Percentiles rank a stretch among this genome's conserved stretches.
Evolutionary conservation across 2,329 filamentous ascomycete genomes (phyloP).

Genomic region (Grosmannia penicillata): DNA sequence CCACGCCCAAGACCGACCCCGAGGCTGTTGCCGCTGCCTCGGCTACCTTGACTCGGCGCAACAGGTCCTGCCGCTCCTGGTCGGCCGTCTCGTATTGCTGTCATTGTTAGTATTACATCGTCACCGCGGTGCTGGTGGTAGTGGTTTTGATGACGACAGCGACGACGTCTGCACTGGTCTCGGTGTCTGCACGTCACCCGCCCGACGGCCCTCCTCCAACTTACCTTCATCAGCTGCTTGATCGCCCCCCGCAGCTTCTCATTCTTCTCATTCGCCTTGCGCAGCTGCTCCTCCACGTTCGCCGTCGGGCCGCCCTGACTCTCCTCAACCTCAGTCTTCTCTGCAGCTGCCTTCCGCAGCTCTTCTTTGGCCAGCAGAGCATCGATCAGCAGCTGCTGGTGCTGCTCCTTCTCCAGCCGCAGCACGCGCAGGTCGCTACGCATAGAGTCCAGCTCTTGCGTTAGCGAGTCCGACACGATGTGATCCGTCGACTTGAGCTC

Average conservation of each 20-base stretch:
- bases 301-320: slow-evolving; percentile 1
- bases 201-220: slow-evolving; percentile 14
- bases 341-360: slow-evolving; percentile 31
- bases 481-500: slow-evolving; percentile 45
- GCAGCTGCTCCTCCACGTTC: slow-evolving; percentile 18
- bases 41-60: slow-evolving; percentile 37
- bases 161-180: not conserved
- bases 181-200: not conserved
- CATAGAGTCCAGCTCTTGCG: slow-evolving; percentile 40
- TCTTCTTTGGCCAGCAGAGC: slow-evolving; percentile 46
- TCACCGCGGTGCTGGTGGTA: too few relatives aligned
- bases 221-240: slow-evolving; percentile 44
- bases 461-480: slow-evolving; percentile 42
- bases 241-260: slow-evolving; percentile 41
- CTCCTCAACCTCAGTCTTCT: slow-evolving; percentile 12
- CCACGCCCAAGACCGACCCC: too few relatives aligned
- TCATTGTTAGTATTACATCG: slow-evolving; percentile 1
- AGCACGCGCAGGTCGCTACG: slow-evolving; percentile 34
- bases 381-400: slow-evolving; percentile 44
- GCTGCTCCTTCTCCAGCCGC: slow-evolving; percentile 36
- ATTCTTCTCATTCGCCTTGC: slow-evolving; percentile 35
- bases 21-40: slow-evolving; percentile 18
- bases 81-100: slow-evolving; percentile 46
- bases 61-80: slow-evolving; percentile 39
- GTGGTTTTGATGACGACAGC: not conserved